Percentiles rank a stretch among this genome's conserved stretches.
Evolutionary conservation across 208 protist species (phyloP).

Genomic region (Leishmania major): DNA sequence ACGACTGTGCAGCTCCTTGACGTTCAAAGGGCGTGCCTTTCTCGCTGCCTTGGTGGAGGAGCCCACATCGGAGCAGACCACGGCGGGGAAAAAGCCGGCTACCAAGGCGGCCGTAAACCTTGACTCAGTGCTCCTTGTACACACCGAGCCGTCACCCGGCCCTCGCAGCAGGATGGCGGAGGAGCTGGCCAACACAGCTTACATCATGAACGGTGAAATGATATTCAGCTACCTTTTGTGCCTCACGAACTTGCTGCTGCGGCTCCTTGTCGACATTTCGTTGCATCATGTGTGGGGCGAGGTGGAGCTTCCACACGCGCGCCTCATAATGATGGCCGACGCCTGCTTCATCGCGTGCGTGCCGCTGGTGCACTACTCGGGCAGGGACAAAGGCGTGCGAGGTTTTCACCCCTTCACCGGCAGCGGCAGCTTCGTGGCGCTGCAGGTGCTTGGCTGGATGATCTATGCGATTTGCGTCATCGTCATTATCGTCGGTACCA

Average conservation of each 20-base stretch:
- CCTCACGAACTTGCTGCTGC: conserved; percentile 52
- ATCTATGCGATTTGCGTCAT: conserved; percentile 58
- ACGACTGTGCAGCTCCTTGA: conserved; percentile 37
- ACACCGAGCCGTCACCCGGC: not conserved
- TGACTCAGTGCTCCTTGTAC: not conserved
- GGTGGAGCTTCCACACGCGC: conserved; percentile 23
- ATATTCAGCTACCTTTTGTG: conserved; percentile 57
- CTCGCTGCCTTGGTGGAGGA: not conserved
- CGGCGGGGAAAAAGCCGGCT: not conserved
- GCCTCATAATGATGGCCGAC: conserved; percentile 39
- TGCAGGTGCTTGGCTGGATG: conserved; percentile 80
- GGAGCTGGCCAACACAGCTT: conserved; percentile 21
- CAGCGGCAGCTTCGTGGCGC: conserved; percentile 61
- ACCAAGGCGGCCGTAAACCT: not conserved
- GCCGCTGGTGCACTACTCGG: conserved; percentile 72
- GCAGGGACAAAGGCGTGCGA: conserved; percentile 58
- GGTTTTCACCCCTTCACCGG: conserved; percentile 67
- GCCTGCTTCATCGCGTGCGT: conserved; percentile 51
- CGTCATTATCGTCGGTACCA: conserved; percentile 28
- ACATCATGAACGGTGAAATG: conserved; percentile 68
- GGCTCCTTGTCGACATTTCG: conserved; percentile 62
- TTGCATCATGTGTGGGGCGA: conserved; percentile 32
- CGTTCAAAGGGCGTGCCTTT: not conserved
- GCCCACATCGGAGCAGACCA: not conserved
- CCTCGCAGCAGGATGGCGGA: not conserved